Evolutionary conservation across 345 rosid species (phyloP), one percentile per base, ranked within the genome.

Genomic region (Camelina sativa): DNA sequence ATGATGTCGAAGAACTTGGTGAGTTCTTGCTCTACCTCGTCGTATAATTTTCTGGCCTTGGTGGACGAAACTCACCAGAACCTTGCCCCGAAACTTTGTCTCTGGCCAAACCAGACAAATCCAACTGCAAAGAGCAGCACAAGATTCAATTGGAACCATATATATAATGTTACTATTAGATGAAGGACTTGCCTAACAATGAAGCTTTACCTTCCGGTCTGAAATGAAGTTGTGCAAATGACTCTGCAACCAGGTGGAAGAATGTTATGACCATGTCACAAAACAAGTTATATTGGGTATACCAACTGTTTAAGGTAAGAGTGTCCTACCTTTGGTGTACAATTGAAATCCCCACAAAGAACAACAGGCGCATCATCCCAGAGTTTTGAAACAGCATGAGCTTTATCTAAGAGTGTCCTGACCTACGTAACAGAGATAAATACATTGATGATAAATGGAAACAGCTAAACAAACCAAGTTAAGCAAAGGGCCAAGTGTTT

Each of bases 341-440:
- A 90, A 75, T 94, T 94, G 77, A 92, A 90, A 80, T 94, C 98
- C 62, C 97, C 97, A 82, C 98, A 91, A 60, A 94, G 83, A 85
- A 94, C 91, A 78, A 91, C 85, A 58, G 97, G 97, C 16, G 97
- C 91, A 87, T 84, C 81, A 75, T 89, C 82, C 98, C 97, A 94
- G 48, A 73, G 68, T 81, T 81, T 84, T 30, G 98, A 90, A 73
- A 88, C 89, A 58, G 85, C 83, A 80, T 88, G 80, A 62, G 98
- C 92, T 83, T 71, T 84, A 56, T 89, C 93, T 34, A 92, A 76
- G 62, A 94, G 92, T 66, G 65, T 83, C 84, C 97, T 86, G 57
- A 91, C 87, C 98, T 94, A 84, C 77, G 72, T 51, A 60, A 60
- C 17, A 65, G 41, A 71, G 62, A 65, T 34, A 64, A 6, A 57